These are phyloP conservation scores for Trichoderma sp. DNA, from an alignment of 2,329 filamentous ascomycete genomes.

Conservation along the genomic window DNA sequence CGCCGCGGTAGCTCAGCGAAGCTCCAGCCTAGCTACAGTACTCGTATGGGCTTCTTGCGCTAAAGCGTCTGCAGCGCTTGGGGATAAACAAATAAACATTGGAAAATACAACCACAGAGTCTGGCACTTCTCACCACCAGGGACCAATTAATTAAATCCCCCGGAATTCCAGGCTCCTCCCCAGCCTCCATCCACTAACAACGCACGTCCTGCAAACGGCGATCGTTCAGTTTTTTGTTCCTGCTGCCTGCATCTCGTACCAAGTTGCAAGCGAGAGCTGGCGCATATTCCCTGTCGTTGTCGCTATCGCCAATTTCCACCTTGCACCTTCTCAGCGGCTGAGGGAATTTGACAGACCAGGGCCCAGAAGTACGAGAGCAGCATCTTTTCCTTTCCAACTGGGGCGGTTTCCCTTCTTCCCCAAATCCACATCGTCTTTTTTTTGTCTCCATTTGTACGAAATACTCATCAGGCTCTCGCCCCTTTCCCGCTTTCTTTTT, in stretches of 20 bases:
- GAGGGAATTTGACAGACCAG: slow-evolving; percentile 20
- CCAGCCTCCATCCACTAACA: not conserved
- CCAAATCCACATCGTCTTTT: slow-evolving; percentile 12
- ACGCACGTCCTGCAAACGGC: not conserved
- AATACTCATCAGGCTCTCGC: not conserved
- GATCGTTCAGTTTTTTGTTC: not conserved
- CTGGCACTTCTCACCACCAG: not conserved
- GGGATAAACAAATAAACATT: slow-evolving; percentile 40
- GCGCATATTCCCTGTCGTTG: slow-evolving; percentile 1
- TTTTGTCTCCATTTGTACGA: slow-evolving; percentile 17
- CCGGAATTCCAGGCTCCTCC: not conserved
- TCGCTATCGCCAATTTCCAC: slow-evolving; percentile 24
- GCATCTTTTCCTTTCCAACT: not conserved
- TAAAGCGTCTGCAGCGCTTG: slow-evolving; percentile 24
- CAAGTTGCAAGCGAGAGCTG: not conserved
- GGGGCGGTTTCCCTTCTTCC: not conserved
- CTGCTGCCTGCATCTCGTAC: not conserved
- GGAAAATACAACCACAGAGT: slow-evolving; percentile 22
- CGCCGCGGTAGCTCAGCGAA: slow-evolving; percentile 4
- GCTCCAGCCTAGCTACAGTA: not conserved
- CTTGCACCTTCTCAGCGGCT: slow-evolving; percentile 22
- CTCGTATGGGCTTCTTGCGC: slow-evolving; percentile 11
- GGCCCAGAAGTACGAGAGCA: not conserved
- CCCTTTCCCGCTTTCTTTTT: not conserved
- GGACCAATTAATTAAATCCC: slow-evolving; percentile 16